Base-by-base conservation (phyloP, 352 stramenopile genomes). In the Phytophthora rubi region DNA sequence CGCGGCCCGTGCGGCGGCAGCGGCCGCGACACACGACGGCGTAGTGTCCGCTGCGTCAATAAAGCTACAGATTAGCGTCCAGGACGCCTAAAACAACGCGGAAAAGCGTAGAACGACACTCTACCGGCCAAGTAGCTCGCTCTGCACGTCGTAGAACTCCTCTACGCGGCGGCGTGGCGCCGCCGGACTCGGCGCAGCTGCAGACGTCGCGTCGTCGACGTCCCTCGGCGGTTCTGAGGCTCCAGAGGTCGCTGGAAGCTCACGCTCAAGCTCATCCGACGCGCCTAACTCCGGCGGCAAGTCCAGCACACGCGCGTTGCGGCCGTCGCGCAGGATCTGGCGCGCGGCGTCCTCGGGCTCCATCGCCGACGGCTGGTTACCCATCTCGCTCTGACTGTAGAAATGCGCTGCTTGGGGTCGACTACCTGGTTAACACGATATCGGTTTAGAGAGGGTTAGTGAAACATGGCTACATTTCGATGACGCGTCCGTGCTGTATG, bases 131-230 rank as follows among this genome's bases (percentile, higher is more conserved):
- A 91, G 60, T 10, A 76, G 66, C 54, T 87, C 73, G 12, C 65
- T 78, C 16, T 83, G 77, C 2, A 91, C 65, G 23, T 89, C 80
- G 67, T 91, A 89, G 35, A 86, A 74, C 0, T 91, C 77, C 44
- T 88, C 79, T 9, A 89, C 65, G 12, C 79, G 79, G 8, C 80
- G 77, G 28, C 71, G 61, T 16, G 71, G 67, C 48, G 54, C 70
- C 62, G 54, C 69, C 9, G 48, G 52, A n/a, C 62, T 64, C 44
- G 57, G 39, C 45, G 16, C 21, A 44, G 39, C 15, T 8, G 62
- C 21, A 16, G 52, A 21, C 13, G 44, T 4, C 2, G 23, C 23
- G 18, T 21, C 6, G 21, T 62, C 18, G 15, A 13, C 39, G 12
- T 45, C 42, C 32, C 39, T 53, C 6, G 47, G 49, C 47, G 28